Evolutionary conservation across 75 land plant genomes (phyloP), one percentile per base, ranked within the genome.

Genomic region (Gnetum montanum): DNA sequence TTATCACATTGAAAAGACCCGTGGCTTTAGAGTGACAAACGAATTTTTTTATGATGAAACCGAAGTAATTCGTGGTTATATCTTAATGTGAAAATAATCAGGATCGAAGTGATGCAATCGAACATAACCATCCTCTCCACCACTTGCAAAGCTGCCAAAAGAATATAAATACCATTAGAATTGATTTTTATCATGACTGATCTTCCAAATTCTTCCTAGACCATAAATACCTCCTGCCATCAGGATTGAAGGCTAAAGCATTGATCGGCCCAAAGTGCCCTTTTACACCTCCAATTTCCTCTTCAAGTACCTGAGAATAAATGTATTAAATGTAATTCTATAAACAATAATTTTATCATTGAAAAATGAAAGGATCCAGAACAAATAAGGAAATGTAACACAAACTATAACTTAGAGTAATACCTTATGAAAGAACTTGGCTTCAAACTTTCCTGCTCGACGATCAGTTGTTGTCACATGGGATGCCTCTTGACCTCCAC

Each of bases 371-470:
- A 41, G 6, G 16, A 41, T n/a, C n/a, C n/a, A n/a, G n/a, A n/a
- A n/a, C n/a, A n/a, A n/a, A n/a, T n/a, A n/a, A n/a, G n/a, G 12
- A 16, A 3, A 10, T 13, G 31, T 20, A 54, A 6, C 6, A 31
- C 7, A 4, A 54, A 54, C 4, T 18, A 54, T 4, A 18, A 16
- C 5, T 22, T 3, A 30, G 5, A 44, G 19, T 11, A 10, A 41
- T 41, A 71, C 77, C 77, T 73, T 74, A 49, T 74, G 77, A 46
- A 49, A 92, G 59, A 92, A 85, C 64, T 90, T 92, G 3, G 97
- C 97, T 58, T 92, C 97, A 79, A 92, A 92, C 54, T 92, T 92
- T 47, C 97, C 97, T 18, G 97, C 97, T 47, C 97, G 77, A n/a
- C 77, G 78, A 57, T 82, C 90, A 50, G 92, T 92, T 19, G 71